Base-by-base conservation (phyloP, 768 basidiomycete species). In the Tulasnella sp. region DNA sequence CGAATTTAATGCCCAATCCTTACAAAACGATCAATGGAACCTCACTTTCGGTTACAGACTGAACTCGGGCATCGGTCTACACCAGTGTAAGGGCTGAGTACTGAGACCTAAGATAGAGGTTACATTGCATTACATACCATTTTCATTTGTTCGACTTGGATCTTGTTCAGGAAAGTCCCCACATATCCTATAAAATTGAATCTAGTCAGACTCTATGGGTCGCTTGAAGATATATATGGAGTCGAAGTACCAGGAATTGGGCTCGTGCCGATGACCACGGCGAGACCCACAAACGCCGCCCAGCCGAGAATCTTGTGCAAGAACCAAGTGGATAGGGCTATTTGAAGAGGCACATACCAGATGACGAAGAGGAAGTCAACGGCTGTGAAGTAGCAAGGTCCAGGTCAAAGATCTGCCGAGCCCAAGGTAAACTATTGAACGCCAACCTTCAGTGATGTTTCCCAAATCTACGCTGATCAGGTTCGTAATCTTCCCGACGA, bases 401-500 rank as follows among this genome's bases (percentile, higher is more conserved):
- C 29, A 23, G 15, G 15, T 44, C 15, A 44, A 15, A 15, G 3
- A 44, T 44, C 44, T 44, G 3, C 15, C 3, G 11, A 4, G 3
- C 11, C n/a, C 11, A 44, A 71, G 3, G 6, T 5, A 10, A 48
- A 32, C 2, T 18, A 73, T 2, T 42, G 51, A 70, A 7, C 1
- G 40, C 69, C 3, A 40, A 77, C 77, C 86, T 42, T 85, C 84
- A 16, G 84, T 81, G 39, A 86, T 82, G 77, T 85, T 84, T 29
- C 83, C 83, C 20, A 89, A 81, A 83, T 94, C 93, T 0, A 90
- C 90, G 11, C 92, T 90, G 46, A 92, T 88, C 7, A 93, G 84
- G 77, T 93, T 94, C 83, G 92, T 94, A 82, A 94, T 90, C 82
- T 89, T 92, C 13, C 93, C 93, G 48, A 90, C 88, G 26, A 92